Base-by-base conservation (phyloP, 2,329 filamentous ascomycete genomes). In the Alternaria dauci region DNA sequence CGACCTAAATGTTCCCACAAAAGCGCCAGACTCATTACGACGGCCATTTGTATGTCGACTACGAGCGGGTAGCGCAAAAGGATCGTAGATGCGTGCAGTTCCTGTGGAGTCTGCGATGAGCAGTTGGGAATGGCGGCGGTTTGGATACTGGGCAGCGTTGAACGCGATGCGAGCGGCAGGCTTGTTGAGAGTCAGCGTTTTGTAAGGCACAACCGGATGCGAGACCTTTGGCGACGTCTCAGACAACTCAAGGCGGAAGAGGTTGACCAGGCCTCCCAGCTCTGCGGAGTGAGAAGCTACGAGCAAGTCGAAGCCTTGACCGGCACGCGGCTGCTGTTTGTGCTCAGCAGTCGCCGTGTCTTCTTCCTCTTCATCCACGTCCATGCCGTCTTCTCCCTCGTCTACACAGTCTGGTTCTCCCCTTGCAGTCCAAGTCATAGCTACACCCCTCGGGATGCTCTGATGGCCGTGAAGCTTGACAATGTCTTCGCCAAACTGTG, bases 1-100 rank as follows among this genome's bases (percentile, higher is more conserved):
- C 39, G 77, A 72, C 46, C 68, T 70, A 46, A 78, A 79, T 14
- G 73, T 69, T 20, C 68, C 65, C 7, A 78, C 60, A 57, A 75
- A 79, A 25, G 70, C 68, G 11, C 74, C 74, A 50, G 57, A 23
- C 16, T 77, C 70, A 7, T 57, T 47, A 7, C 61, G 61, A 34
- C 48, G 38, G 16, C 65, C 61, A 36, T 58, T 65, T 53, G 63
- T 38, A 28, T 60, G 68, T 36, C 69, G 72, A 42, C 69, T 75
- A 46, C 62, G 69, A 32, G 48, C 64, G 2, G 67, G 55, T 16
- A 68, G 71, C 16, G 82, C 78, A 32, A 87, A 82, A 26, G 83
- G 84, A 54, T 87, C 84, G 68, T 86, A 87, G 14, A 89, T 79
- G 54, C 87, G 86, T 28, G 87, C 84, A 42, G 79, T 81, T 6